A percentile compares a stretch with the other conserved stretches of the same genome.
Evolutionary conservation across 495 filamentous ascomycete species (phyloP).

Genomic region (Xylaria scruposa): DNA sequence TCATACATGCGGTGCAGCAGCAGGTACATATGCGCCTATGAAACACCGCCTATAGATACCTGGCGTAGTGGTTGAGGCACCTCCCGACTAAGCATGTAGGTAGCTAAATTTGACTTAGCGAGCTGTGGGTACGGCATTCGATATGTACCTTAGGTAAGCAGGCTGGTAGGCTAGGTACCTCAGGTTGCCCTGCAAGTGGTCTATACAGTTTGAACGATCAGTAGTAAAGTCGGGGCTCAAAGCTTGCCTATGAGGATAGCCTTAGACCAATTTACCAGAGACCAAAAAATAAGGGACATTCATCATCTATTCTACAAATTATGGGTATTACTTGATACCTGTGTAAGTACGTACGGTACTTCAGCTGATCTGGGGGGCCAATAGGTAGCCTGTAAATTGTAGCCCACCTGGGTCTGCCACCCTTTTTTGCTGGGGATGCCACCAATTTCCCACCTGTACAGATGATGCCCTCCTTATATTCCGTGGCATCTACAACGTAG

Average conservation of each 20-base stretch:
- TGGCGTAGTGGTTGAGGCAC: neutral
- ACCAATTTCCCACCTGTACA: too few relatives aligned
- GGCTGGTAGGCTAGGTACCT: neutral
- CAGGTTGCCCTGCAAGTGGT: neutral
- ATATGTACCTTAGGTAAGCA: neutral
- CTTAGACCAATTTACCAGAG: neutral
- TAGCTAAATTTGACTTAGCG: conserved; percentile 22
- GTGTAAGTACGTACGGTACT: conserved; percentile 9
- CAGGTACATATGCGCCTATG: conserved; percentile 13
- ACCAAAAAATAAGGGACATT: neutral
- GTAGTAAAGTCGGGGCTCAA: neutral
- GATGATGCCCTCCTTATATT: too few relatives aligned
- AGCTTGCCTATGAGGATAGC: neutral
- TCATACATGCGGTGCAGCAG: neutral
- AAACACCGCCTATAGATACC: neutral
- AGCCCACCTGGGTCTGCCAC: too few relatives aligned
- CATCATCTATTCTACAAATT: neutral
- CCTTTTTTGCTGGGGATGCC: too few relatives aligned
- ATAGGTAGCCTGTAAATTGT: too few relatives aligned
- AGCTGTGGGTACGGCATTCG: conserved; percentile 9
- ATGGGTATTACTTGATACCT: too few relatives aligned
- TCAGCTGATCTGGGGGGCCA: neutral
- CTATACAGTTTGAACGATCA: neutral
- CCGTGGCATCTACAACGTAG: too few relatives aligned
- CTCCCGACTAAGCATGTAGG: neutral